These are phyloP conservation scores for Coniochaeta sp. DNA, from an alignment of 2,329 filamentous ascomycete genomes.

Conservation along the genomic window DNA sequence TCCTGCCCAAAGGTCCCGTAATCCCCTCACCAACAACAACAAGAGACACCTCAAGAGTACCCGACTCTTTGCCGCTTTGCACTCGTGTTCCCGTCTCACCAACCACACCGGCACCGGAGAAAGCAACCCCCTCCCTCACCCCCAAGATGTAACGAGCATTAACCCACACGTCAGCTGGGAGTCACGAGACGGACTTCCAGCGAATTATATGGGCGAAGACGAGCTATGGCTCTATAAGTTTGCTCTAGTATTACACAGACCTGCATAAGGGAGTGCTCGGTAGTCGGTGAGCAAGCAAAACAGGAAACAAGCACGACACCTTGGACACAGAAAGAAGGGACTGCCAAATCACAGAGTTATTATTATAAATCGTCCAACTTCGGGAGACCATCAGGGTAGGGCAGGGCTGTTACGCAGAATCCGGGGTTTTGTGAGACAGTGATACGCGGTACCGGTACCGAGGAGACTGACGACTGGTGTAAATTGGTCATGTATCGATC, in stretches of 20 bases:
- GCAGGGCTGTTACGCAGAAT: background rate
- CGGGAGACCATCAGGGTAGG: background rate
- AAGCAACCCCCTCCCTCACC: background rate
- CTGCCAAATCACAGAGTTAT: background rate
- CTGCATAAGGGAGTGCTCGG: background rate
- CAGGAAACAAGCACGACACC: background rate
- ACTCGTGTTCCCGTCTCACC: background rate
- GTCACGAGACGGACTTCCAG: constrained; percentile 10
- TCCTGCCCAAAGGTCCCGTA: background rate
- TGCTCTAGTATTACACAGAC: background rate
- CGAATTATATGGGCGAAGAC: background rate
- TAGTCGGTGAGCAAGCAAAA: background rate
- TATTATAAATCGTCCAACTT: background rate
- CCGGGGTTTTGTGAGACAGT: background rate
- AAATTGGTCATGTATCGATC: background rate
- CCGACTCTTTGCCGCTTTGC: too few species aligned
- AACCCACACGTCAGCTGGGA: constrained; percentile 11
- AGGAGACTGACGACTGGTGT: background rate
- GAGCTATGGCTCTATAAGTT: background rate
- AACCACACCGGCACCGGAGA: background rate
- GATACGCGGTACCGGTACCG: background rate
- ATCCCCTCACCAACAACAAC: background rate
- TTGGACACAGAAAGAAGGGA: background rate
- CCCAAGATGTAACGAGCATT: constrained; percentile 6
- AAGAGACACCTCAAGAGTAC: background rate